Conservation (phyloP, 805 yeast species). For the Sporopachydermia quercuum region DNA sequence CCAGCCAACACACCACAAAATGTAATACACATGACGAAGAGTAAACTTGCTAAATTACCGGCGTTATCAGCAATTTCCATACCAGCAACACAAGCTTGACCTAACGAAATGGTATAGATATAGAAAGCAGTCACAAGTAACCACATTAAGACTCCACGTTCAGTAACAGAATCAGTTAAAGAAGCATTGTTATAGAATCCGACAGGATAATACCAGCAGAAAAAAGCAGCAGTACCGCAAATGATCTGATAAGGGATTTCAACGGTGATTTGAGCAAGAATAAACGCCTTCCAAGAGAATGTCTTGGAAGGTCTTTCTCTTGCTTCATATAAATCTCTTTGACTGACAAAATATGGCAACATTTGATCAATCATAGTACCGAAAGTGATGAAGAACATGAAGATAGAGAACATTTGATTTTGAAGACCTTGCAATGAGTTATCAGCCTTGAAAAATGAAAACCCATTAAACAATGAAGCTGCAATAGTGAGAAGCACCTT, state of each 20-base stretch:
- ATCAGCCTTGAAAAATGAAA: constrained; percentile 52
- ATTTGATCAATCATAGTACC: constrained; percentile 46
- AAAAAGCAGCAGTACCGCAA: constrained; percentile 42
- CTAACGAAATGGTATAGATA: constrained; percentile 42
- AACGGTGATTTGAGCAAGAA: constrained; percentile 44
- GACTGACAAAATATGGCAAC: constrained; percentile 44
- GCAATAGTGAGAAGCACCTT: constrained; percentile 36
- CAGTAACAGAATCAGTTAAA: constrained; percentile 25
- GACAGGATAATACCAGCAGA: constrained; percentile 46
- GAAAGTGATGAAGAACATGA: constrained; percentile 48
- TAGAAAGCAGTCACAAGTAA: constrained; percentile 29
- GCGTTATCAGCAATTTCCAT: constrained; percentile 36
- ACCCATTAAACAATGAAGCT: constrained; percentile 49
- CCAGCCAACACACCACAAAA: constrained; percentile 70
- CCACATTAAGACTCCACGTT: constrained; percentile 47
- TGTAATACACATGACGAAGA: constrained; percentile 46
- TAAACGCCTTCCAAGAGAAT: constrained; percentile 49
- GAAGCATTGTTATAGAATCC: constrained; percentile 30
- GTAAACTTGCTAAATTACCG: constrained; percentile 39
- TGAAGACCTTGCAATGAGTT: constrained; percentile 56
- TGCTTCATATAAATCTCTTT: constrained; percentile 54
- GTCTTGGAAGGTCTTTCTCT: constrained; percentile 65
- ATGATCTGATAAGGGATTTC: constrained; percentile 52
- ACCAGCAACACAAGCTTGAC: constrained; percentile 28
- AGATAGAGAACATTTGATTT: constrained; percentile 66